phyloP scores from a whole-genome alignment of 192 early-diverging fungal genomes.

The Backusella sp. region DNA sequence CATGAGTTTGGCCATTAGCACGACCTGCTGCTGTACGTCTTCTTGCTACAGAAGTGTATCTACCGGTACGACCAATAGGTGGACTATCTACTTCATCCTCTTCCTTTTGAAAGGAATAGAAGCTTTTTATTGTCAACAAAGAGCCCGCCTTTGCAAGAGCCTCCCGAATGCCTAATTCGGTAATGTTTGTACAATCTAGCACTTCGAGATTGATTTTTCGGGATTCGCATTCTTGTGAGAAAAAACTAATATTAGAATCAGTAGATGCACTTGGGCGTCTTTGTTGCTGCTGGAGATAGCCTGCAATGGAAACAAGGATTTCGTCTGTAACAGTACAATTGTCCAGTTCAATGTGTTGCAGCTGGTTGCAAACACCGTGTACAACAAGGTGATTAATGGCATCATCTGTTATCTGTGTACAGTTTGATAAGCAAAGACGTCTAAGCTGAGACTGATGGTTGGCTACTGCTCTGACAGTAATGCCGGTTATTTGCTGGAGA shows the following conservation, averaged over 20 bases:
- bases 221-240: background rate
- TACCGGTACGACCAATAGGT: background rate
- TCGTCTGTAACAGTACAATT: slow-evolving; percentile 48
- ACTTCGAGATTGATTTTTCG: slow-evolving; percentile 38
- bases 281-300: slow-evolving; percentile 36
- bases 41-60: background rate
- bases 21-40: background rate
- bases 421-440: slow-evolving; percentile 40
- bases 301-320: slow-evolving; percentile 43
- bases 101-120: slow-evolving; percentile 41
- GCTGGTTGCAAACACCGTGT: slow-evolving; percentile 24
- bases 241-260: slow-evolving; percentile 8
- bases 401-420: slow-evolving; percentile 38
- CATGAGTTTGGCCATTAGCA: background rate
- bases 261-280: slow-evolving; percentile 8
- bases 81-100: background rate
- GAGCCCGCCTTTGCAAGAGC: slow-evolving; percentile 37
- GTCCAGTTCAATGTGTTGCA: slow-evolving; percentile 47
- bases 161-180: slow-evolving; percentile 41
- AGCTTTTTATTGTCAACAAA: slow-evolving; percentile 44
- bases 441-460: slow-evolving; percentile 24
- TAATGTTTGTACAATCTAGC: slow-evolving; percentile 51
- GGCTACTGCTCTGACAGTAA: slow-evolving; percentile 31
- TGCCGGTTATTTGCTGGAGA: slow-evolving; percentile 27
- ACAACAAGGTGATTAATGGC: slow-evolving; percentile 33